These are phyloP conservation scores for Metschnikowia cubensis DNA, from an alignment of 805 yeast species.

Conservation along the genomic window DNA sequence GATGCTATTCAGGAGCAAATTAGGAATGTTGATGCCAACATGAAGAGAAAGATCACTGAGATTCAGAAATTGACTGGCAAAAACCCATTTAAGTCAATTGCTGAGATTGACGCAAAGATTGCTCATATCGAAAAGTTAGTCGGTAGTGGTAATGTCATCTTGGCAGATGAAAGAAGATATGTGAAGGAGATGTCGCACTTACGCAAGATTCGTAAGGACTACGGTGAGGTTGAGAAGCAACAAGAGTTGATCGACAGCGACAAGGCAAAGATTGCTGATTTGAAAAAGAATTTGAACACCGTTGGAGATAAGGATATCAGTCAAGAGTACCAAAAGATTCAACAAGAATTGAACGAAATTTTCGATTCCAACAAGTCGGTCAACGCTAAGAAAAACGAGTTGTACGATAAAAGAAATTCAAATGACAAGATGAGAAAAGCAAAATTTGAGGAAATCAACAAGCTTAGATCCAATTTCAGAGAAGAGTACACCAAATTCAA, in stretches of 20 bases:
- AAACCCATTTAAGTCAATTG: constrained; percentile 60
- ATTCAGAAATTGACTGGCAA: constrained; percentile 69
- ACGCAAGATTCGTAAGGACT: constrained; percentile 77
- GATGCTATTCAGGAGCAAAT: constrained; percentile 64
- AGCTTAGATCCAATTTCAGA: constrained; percentile 70
- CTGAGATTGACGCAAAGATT: constrained; percentile 67
- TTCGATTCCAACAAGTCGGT: constrained; percentile 55
- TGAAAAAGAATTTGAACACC: constrained; percentile 62
- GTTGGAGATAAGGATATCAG: constrained; percentile 63
- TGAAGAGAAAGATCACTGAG: constrained; percentile 74
- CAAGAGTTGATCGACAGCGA: constrained; percentile 79
- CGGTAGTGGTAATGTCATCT: constrained; percentile 72
- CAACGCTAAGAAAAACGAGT: constrained; percentile 60
- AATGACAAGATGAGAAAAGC: constrained; percentile 66
- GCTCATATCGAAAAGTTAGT: constrained; percentile 65
- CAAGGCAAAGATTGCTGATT: constrained; percentile 66
- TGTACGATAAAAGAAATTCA: constrained; percentile 63
- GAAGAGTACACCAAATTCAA: constrained; percentile 70
- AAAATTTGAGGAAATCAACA: constrained; percentile 61
- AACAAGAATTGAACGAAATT: constrained; percentile 66
- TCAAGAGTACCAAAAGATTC: constrained; percentile 62
- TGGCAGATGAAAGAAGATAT: constrained; percentile 85
- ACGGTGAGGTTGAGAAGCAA: constrained; percentile 64
- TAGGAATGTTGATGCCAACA: constrained; percentile 59
- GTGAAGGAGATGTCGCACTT: constrained; percentile 82